Conservation (phyloP, 78 protist genomes). For the Speleostelium caveatum region DNA sequence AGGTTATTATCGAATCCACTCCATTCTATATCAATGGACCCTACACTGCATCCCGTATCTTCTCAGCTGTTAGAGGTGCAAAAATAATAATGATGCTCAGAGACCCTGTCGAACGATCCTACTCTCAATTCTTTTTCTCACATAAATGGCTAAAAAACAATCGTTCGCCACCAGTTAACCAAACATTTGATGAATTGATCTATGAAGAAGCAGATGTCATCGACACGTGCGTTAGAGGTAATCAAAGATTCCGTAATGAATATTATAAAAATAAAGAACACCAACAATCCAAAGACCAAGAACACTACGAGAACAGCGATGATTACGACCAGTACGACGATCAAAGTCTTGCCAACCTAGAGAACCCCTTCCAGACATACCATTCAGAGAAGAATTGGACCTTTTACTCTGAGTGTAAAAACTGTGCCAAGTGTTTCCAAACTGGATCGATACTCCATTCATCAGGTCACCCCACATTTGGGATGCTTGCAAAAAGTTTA, state of each 20-base stretch:
- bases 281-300: background rate
- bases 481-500: constrained; percentile 60
- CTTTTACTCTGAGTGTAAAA: constrained; percentile 37
- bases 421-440: constrained; percentile 60
- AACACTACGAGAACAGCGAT: background rate
- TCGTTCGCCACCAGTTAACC: background rate
- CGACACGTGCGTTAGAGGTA: constrained; percentile 57
- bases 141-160: constrained; percentile 36
- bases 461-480: constrained; percentile 75
- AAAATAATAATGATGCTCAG: constrained; percentile 32
- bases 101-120: constrained; percentile 62
- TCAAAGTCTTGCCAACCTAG: too few species aligned
- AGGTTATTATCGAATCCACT: constrained; percentile 61
- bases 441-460: constrained; percentile 45
- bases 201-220: constrained; percentile 54
- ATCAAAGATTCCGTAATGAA: background rate
- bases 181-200: constrained; percentile 21
- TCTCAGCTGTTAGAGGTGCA: constrained; percentile 1
- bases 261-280: too few species aligned
- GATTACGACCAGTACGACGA: background rate
- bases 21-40: constrained; percentile 72
- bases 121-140: constrained; percentile 50
- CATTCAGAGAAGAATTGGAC: constrained; percentile 69
- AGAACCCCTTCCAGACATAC: constrained; percentile 5
- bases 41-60: constrained; percentile 55